Conservation (phyloP, 1,139 yeast genomes). For the Petasospora fabianii region DNA sequence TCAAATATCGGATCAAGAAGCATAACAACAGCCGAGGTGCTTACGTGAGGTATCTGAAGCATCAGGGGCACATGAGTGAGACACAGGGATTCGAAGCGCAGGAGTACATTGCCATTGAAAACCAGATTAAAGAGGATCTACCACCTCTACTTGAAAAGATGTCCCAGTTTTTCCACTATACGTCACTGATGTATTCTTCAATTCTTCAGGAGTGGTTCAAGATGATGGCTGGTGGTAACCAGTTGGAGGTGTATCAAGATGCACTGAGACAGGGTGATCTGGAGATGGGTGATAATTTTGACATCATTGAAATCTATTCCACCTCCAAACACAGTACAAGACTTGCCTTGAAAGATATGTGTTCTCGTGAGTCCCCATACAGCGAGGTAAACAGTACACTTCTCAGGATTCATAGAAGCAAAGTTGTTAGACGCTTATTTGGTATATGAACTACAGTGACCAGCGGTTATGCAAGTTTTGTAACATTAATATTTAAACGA, state of each 20-base stretch:
- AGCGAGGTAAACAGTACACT: background rate
- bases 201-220: constrained; percentile 29
- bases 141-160: constrained; percentile 28
- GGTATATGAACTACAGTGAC: constrained; percentile 29
- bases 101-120: constrained; percentile 27
- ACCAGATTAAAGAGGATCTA: constrained; percentile 29
- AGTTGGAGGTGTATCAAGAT: constrained; percentile 25
- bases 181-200: constrained; percentile 25
- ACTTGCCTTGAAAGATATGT: constrained; percentile 30
- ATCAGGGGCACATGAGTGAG: constrained; percentile 28
- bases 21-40: constrained; percentile 31
- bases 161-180: constrained; percentile 17
- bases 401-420: constrained; percentile 25
- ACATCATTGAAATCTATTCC: constrained; percentile 32
- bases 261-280: constrained; percentile 14
- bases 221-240: constrained; percentile 29
- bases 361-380: constrained; percentile 14
- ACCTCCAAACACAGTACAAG: constrained; percentile 28
- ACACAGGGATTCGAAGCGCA: constrained; percentile 23
- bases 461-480: background rate
- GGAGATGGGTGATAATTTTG: constrained; percentile 31
- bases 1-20: constrained; percentile 28
- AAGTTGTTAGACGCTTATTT: constrained; percentile 32
- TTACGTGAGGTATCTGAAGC: constrained; percentile 29
- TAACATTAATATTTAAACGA: constrained; percentile 1